A percentile compares a stretch with the other conserved stretches of the same genome.
phyloP scores from a whole-genome alignment of 768 basidiomycete species.

The Rubroboletus satanas region DNA sequence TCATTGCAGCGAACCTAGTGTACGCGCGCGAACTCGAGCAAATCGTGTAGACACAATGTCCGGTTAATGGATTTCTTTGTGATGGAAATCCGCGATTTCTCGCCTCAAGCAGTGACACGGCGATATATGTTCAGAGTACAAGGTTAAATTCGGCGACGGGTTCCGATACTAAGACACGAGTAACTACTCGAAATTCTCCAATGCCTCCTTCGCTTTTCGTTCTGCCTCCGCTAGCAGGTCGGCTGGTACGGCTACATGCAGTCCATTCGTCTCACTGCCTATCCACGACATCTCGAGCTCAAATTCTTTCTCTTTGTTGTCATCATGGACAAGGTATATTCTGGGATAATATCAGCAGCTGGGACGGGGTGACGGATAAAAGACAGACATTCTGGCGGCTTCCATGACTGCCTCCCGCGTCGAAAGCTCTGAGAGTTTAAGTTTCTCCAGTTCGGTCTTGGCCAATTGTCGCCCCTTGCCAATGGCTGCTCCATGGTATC shows the following conservation, averaged over 20 bases:
- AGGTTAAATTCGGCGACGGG: neutral
- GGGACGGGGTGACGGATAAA: neutral
- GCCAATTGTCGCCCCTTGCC: conserved; percentile 98
- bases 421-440: conserved; percentile 77
- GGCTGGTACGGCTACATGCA: conserved; percentile 80
- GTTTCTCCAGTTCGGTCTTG: conserved; percentile 97
- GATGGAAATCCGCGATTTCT: neutral
- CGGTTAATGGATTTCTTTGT: neutral
- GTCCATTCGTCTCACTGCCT: conserved; percentile 72
- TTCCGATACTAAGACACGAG: conserved; percentile 23
- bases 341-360: conserved; percentile 39
- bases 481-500: conserved; percentile 93
- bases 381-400: conserved; percentile 88
- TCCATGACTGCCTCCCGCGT: conserved; percentile 85
- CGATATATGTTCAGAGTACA: conserved; percentile 2
- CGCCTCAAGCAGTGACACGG: neutral
- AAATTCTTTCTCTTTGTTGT: conserved; percentile 97
- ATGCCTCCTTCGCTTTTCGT: conserved; percentile 76
- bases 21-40: conserved; percentile 90
- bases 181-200: conserved; percentile 61
- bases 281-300: conserved; percentile 99
- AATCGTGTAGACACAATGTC: conserved; percentile 60
- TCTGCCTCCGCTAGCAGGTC: conserved; percentile 86
- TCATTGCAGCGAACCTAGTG: conserved; percentile 70
- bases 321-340: conserved; percentile 96